phyloP scores from a whole-genome alignment of 805 yeast genomes.

The Candida andamanensis region DNA sequence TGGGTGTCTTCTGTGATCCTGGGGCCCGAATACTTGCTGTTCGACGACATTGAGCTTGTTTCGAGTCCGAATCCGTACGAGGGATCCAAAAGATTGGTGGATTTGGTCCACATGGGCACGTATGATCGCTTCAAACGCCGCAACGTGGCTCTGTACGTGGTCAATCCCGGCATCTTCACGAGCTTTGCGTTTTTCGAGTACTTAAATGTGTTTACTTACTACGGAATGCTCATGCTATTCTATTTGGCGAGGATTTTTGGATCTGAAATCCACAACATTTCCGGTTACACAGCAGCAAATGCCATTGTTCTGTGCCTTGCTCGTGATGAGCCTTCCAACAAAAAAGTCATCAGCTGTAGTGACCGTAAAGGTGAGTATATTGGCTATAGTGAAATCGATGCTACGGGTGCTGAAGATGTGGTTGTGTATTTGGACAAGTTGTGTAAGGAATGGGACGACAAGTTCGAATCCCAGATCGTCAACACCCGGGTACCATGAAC shows the following conservation, averaged over 20 bases:
- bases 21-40: slow-evolving; percentile 64
- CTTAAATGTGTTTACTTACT: slow-evolving; percentile 71
- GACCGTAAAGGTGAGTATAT: slow-evolving; percentile 65
- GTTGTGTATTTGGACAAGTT: slow-evolving; percentile 55
- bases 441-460: slow-evolving; percentile 66
- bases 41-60: slow-evolving; percentile 69
- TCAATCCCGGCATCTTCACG: slow-evolving; percentile 92
- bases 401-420: slow-evolving; percentile 65
- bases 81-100: slow-evolving; percentile 85
- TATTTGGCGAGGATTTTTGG: slow-evolving; percentile 80
- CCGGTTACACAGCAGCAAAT: slow-evolving; percentile 86
- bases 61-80: slow-evolving; percentile 71
- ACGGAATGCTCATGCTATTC: slow-evolving; percentile 82
- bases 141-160: slow-evolving; percentile 67
- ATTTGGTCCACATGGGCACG: slow-evolving; percentile 72
- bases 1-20: slow-evolving; percentile 90
- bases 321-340: slow-evolving; percentile 46
- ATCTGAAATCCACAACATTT: slow-evolving; percentile 82
- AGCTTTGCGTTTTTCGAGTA: slow-evolving; percentile 74
- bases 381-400: slow-evolving; percentile 49
- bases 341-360: slow-evolving; percentile 65
- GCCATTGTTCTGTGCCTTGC: slow-evolving; percentile 63
- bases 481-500: slow-evolving; percentile 35
- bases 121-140: slow-evolving; percentile 42
- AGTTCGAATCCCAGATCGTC: slow-evolving; percentile 67